These are phyloP conservation scores for Camptophora hylomeconis DNA, from an alignment of 2,329 filamentous ascomycete genomes.

Conservation along the genomic window DNA sequence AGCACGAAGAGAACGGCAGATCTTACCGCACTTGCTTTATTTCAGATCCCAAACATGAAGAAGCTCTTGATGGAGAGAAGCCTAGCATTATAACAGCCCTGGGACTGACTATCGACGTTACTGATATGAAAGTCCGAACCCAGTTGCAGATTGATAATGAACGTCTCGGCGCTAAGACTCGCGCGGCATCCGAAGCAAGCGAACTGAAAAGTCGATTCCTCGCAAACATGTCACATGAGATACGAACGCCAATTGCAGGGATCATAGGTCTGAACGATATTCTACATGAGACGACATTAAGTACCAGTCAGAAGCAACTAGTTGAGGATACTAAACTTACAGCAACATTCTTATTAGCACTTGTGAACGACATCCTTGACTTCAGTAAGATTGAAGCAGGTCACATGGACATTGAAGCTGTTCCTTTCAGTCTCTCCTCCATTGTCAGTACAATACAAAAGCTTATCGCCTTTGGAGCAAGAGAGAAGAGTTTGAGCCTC, in stretches of 20 bases:
- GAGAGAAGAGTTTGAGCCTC: constrained; percentile 16
- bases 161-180: too few species aligned
- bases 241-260: constrained; percentile 52
- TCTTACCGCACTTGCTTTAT: too few species aligned
- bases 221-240: constrained; percentile 52
- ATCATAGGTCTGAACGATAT: constrained; percentile 46
- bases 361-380: constrained; percentile 55
- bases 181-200: too few species aligned
- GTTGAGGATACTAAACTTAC: constrained; percentile 47
- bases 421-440: constrained; percentile 34
- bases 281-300: constrained; percentile 41
- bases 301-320: constrained; percentile 42
- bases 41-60: too few species aligned
- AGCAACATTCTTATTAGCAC: constrained; percentile 42
- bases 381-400: constrained; percentile 49
- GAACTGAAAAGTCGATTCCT: constrained; percentile 49
- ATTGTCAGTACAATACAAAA: constrained; percentile 15
- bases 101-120: too few species aligned
- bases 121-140: too few species aligned
- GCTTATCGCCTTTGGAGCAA: constrained; percentile 8
- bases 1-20: too few species aligned
- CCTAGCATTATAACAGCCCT: too few species aligned
- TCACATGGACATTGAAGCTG: constrained; percentile 39
- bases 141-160: too few species aligned
- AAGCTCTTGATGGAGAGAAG: too few species aligned